Conservation (phyloP, 1,284 basidiomycete species). For the Porogramme epimiltina region DNA sequence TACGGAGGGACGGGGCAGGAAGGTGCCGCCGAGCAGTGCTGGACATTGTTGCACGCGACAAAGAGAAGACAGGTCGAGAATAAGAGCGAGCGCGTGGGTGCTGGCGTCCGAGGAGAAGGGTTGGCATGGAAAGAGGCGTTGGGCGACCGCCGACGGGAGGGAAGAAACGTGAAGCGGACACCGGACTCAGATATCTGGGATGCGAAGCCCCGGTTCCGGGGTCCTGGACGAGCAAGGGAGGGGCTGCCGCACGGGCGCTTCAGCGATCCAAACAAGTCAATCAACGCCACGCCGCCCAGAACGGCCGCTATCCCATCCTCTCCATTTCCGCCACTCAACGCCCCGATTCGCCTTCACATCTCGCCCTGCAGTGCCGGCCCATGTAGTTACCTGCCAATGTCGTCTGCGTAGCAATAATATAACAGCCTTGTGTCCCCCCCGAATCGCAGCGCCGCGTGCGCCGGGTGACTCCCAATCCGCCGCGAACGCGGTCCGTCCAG, state of each 20-base stretch:
- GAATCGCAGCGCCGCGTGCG: too few relatives aligned
- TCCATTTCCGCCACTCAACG: conserved; percentile 25
- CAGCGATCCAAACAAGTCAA: conserved; percentile 29
- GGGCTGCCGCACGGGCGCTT: conserved; percentile 33
- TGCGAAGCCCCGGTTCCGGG: conserved; percentile 18
- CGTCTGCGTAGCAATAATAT: too few relatives aligned
- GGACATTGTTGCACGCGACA: too few relatives aligned
- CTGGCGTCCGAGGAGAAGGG: neutral
- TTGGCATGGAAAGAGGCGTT: conserved; percentile 7
- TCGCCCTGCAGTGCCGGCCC: conserved; percentile 8
- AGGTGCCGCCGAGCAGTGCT: too few relatives aligned
- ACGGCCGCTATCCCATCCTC: conserved; percentile 23
- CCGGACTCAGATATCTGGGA: neutral
- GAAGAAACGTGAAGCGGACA: conserved; percentile 1
- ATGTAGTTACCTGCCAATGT: too few relatives aligned
- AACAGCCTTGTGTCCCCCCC: too few relatives aligned
- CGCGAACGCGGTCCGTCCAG: conserved; percentile 14
- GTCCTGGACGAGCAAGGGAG: conserved; percentile 29
- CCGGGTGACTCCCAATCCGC: conserved; percentile 16
- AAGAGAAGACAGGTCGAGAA: too few relatives aligned
- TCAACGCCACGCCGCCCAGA: conserved; percentile 33
- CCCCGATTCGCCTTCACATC: conserved; percentile 24
- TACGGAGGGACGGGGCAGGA: neutral
- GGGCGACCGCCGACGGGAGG: too few relatives aligned
- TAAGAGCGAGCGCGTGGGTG: too few relatives aligned